Conservation (phyloP, 805 yeast genomes). For the Metschnikowia aberdeeniae region DNA sequence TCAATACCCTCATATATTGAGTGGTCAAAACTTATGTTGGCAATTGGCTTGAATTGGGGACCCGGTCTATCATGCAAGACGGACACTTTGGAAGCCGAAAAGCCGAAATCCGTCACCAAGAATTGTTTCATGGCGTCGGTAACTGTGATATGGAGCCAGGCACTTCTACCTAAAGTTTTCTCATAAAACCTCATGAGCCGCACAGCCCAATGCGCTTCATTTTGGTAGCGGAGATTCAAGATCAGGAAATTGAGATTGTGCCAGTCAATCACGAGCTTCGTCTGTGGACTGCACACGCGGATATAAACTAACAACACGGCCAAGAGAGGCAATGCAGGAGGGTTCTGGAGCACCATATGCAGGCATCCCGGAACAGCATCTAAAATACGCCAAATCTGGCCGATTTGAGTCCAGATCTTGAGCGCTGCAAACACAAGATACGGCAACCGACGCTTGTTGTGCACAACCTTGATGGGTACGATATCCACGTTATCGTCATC, state of each 20-base stretch:
- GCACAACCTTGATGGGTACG: conserved; percentile 41
- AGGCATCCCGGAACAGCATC: conserved; percentile 56
- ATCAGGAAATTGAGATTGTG: conserved; percentile 90
- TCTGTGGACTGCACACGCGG: conserved; percentile 44
- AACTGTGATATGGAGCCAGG: conserved; percentile 75
- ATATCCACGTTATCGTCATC: conserved; percentile 52
- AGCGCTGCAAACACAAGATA: conserved; percentile 51
- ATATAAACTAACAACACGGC: conserved; percentile 57
- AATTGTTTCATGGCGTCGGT: conserved; percentile 67
- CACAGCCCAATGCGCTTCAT: conserved; percentile 59
- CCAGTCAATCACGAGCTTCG: conserved; percentile 85
- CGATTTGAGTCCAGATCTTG: conserved; percentile 60
- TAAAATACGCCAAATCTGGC: conserved; percentile 44
- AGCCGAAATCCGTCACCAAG: conserved; percentile 51
- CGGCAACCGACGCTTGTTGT: conserved; percentile 42
- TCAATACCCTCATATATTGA: conserved; percentile 26
- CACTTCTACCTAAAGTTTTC: conserved; percentile 52
- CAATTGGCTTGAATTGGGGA: conserved; percentile 54
- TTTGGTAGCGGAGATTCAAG: conserved; percentile 58
- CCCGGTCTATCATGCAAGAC: conserved; percentile 89
- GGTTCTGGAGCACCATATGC: conserved; percentile 78
- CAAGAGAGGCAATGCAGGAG: conserved; percentile 85
- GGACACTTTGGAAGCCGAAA: conserved; percentile 43
- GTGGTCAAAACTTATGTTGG: conserved; percentile 23
- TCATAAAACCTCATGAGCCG: conserved; percentile 61